phyloP scores from a whole-genome alignment of 495 filamentous ascomycete species.

The Lophiostoma macrostomum region DNA sequence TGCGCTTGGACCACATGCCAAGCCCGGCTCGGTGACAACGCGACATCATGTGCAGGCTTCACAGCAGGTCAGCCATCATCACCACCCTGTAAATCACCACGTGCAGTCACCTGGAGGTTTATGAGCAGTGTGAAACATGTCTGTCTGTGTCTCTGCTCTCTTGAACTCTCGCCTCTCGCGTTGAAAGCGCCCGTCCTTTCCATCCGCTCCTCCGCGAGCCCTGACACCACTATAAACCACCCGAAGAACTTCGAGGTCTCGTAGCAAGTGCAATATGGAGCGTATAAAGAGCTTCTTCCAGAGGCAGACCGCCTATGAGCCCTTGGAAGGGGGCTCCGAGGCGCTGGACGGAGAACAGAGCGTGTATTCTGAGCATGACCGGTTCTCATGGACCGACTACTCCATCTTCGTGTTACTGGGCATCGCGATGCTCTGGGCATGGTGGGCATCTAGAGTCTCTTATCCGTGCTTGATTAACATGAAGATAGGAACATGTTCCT shows the following conservation, averaged over 20 bases:
- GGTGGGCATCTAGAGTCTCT: conserved; percentile 58
- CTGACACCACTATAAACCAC: neutral
- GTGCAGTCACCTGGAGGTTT: neutral
- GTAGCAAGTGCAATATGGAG: conserved; percentile 37
- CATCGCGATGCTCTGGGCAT: conserved; percentile 93
- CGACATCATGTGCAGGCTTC: neutral
- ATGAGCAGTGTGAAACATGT: neutral
- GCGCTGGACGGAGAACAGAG: conserved; percentile 29
- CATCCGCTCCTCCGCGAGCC: neutral
- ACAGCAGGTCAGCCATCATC: neutral
- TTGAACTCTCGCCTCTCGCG: too few relatives aligned
- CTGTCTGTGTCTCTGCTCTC: too few relatives aligned
- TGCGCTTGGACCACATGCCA: neutral
- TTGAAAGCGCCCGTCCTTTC: neutral
- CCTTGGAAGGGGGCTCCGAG: conserved; percentile 34
- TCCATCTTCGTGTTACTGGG: conserved; percentile 81
- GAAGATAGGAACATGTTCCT: conserved; percentile 99
- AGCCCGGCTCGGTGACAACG: neutral
- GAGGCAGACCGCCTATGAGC: conserved; percentile 37
- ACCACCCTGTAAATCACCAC: neutral
- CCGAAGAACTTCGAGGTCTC: neutral
- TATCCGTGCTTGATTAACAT: too few relatives aligned
- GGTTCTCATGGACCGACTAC: conserved; percentile 68
- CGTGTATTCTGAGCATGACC: conserved; percentile 9
- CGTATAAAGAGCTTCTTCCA: conserved; percentile 31